phyloP scores from a whole-genome alignment of 2,329 filamentous ascomycete genomes.

The Xylariaceae sp. region DNA sequence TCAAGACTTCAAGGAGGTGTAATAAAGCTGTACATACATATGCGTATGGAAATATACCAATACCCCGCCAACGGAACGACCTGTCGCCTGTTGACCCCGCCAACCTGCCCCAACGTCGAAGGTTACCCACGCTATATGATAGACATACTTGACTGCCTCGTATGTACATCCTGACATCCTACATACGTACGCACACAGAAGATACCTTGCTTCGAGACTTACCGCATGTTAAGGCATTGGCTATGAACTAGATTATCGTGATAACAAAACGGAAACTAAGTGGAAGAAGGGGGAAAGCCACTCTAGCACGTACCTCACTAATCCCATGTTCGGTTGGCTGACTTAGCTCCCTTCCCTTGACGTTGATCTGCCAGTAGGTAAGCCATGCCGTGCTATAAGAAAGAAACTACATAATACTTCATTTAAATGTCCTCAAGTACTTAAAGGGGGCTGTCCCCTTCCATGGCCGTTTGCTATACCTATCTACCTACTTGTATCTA shows the following conservation, averaged over 20 bases:
- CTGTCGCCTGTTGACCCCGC: constrained; percentile 21
- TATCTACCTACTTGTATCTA: constrained; percentile 1
- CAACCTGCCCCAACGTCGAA: constrained; percentile 5
- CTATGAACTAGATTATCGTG: constrained; percentile 4
- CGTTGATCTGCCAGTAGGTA: constrained; percentile 13
- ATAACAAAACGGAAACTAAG: constrained; percentile 7
- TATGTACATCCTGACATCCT: no score
- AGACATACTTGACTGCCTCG: not conserved
- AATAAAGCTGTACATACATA: constrained; percentile 5
- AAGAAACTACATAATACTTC: no score
- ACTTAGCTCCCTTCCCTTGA: not conserved
- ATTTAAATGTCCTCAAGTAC: no score
- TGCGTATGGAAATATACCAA: no score
- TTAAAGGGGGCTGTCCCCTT: constrained; percentile 14
- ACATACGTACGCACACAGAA: no score
- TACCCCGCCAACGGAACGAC: constrained; percentile 20
- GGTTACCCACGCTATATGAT: constrained; percentile 1
- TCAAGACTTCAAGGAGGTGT: no score
- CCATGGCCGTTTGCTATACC: not conserved
- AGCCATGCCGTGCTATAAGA: constrained; percentile 19
- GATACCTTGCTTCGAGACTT: constrained; percentile 1
- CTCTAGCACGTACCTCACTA: constrained; percentile 8
- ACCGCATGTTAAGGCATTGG: constrained; percentile 1
- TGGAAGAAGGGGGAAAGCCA: constrained; percentile 10
- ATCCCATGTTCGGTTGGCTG: constrained; percentile 3